A percentile compares a stretch with the other conserved stretches of the same genome.
Evolutionary conservation across 306 rosid species (phyloP).

Genomic region (Neltuma alba): DNA sequence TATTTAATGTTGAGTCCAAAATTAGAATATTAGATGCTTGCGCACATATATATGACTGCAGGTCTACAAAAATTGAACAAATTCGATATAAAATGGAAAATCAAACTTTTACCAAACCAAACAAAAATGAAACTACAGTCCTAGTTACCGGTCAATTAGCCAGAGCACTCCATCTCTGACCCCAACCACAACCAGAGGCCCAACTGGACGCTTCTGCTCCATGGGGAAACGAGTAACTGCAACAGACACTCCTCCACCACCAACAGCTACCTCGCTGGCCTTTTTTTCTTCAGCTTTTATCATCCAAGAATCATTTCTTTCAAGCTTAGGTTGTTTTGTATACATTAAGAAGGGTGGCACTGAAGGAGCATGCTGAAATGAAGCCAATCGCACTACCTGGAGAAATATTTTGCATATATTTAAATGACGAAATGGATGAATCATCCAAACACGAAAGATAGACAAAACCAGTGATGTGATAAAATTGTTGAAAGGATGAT

Average conservation of each 20-base stretch:
- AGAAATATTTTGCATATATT: neutral
- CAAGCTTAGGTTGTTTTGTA: constrained; percentile 76
- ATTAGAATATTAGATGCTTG: no score
- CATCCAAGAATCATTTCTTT: constrained; percentile 61
- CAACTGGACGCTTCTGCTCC: constrained; percentile 98
- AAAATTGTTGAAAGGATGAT: no score
- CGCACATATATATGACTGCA: no score
- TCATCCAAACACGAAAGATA: neutral
- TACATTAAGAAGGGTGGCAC: constrained; percentile 85
- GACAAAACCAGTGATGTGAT: no score
- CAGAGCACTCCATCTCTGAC: constrained; percentile 98
- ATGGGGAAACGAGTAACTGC: constrained; percentile 92
- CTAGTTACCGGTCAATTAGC: constrained; percentile 89
- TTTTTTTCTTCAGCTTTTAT: constrained; percentile 65
- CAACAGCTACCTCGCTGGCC: constrained; percentile 90
- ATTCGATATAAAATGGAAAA: no score
- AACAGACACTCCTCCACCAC: constrained; percentile 97
- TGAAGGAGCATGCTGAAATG: constrained; percentile 98
- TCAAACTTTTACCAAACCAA: no score
- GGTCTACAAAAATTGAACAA: no score
- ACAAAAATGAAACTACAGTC: neutral
- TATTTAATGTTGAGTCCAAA: no score
- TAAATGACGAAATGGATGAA: constrained; percentile 15
- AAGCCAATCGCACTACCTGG: constrained; percentile 97
- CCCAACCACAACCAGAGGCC: constrained; percentile 90